Evolutionary conservation across 78 protist species (phyloP), one percentile per base, ranked within the genome.

Genomic region (Planoprotostelium fungivorum): DNA sequence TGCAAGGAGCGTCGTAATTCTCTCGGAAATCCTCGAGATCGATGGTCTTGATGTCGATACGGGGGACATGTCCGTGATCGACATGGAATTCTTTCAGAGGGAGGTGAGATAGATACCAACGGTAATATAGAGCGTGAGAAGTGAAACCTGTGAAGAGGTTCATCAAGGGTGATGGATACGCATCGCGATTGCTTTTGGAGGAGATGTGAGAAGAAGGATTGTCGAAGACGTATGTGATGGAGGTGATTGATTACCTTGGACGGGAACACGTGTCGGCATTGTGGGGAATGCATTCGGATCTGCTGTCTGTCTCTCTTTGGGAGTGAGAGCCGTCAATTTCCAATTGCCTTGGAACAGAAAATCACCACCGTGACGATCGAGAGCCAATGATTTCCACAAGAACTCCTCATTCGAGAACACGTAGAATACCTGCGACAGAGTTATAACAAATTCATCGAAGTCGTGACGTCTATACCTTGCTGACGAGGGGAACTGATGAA

Each of bases 331-430:
- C 23, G 86, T 34, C 16, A 89, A 28, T 35, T 92, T 92, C 94
- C 94, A 92, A 88, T 16, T 51, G 5, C 73, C 73, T 89, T 1
- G 35, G 34, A 0, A 38, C 1, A 84, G 38, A 91, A 36, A 28
- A n/a, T 0, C 84, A 36, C 91, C 91, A 34, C 87, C 86, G 0
- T 83, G 86, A 25, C 86, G 38, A 34, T 34, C 35, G 0, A 92
- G 28, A 51, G 87, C 86, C 31, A 84, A 38, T 83, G 86, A 89
- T 83, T 88, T 92, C 94, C 94, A 92, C 25, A 92, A 63, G 63
- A 87, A 63, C 83, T 92, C 94, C 38, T 92, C 94, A 92, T 89
- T 63, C 23, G 87, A 36, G 10, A 92, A 0, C 25, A 92, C 31
- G 37, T 92, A 92, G 63, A 92, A 92, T 25, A 85, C 94, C 73